Percentiles rank a stretch among this genome's conserved stretches.
These are phyloP conservation scores for Decorospora gaudefroyi DNA, from an alignment of 2,329 filamentous ascomycete species.

Conservation along the genomic window DNA sequence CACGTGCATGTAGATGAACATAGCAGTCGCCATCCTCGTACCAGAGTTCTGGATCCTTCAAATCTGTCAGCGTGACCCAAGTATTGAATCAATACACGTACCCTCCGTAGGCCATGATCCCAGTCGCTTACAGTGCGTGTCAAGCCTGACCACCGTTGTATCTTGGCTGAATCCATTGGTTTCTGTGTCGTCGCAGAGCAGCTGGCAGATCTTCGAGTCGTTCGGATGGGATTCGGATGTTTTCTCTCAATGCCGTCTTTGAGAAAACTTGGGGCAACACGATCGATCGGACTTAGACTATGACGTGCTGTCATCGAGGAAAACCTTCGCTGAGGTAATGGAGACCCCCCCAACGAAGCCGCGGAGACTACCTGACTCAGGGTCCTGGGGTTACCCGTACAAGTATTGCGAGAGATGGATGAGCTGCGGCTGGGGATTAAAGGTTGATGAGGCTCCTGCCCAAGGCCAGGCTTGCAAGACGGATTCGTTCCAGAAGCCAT, in stretches of 20 bases:
- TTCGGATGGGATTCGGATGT: neutral
- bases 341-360: slow-evolving; percentile 3
- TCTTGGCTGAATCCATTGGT: slow-evolving; percentile 28
- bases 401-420: slow-evolving; percentile 10
- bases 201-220: slow-evolving; percentile 25
- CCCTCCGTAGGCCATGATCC: slow-evolving; percentile 52
- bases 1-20: slow-evolving; percentile 69
- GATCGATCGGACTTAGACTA: slow-evolving; percentile 9
- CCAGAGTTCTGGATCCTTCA: slow-evolving; percentile 74
- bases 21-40: slow-evolving; percentile 68
- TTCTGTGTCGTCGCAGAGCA: slow-evolving; percentile 23
- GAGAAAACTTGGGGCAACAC: slow-evolving; percentile 3
- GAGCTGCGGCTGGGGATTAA: slow-evolving; percentile 25
- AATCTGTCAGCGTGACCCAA: slow-evolving; percentile 7
- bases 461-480: slow-evolving; percentile 19
- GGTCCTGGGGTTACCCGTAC: neutral
- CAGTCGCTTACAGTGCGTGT: slow-evolving; percentile 46
- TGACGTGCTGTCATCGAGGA: slow-evolving; percentile 9
- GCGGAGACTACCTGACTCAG: slow-evolving; percentile 6
- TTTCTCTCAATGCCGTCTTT: neutral
- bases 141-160: slow-evolving; percentile 44
- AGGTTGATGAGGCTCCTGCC: slow-evolving; percentile 21
- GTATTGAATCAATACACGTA: slow-evolving; percentile 32
- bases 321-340: slow-evolving; percentile 5
- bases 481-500: slow-evolving; percentile 24